Evolutionary conservation across 257 asterid genomes (phyloP).

Genomic region (Solanum sitiens): DNA sequence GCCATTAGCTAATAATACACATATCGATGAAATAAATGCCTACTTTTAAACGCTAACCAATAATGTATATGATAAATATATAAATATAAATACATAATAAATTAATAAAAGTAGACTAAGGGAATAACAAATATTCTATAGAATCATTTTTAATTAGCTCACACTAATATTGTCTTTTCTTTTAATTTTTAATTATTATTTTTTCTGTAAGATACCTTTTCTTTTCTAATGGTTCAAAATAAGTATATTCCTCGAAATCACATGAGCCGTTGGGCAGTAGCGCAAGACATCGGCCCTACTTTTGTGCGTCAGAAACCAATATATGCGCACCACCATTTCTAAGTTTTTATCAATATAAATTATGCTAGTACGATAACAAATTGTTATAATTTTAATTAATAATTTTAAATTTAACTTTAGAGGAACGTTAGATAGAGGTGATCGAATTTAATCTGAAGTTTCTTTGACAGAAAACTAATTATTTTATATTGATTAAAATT

Average conservation of each 20-base stretch:
- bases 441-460: neutral
- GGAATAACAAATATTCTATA: neutral
- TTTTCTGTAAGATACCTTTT: neutral
- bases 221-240: neutral
- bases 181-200: neutral
- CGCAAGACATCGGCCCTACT: neutral
- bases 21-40: too few relatives aligned
- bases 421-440: fast-evolving
- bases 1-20: too few relatives aligned
- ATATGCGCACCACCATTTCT: neutral
- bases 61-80: too few relatives aligned
- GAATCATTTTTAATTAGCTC: neutral
- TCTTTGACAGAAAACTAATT: too few relatives aligned
- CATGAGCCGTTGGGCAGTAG: neutral
- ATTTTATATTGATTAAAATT: too few relatives aligned
- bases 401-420: fast-evolving
- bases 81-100: neutral
- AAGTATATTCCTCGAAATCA: neutral
- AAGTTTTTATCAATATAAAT: too few relatives aligned
- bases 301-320: neutral
- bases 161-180: neutral
- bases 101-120: neutral
- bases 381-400: too few relatives aligned
- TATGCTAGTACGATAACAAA: fast-evolving
- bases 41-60: too few relatives aligned